Percentiles rank a stretch among this genome's conserved stretches.
These are phyloP conservation scores for Xylariomycetidae sp. DNA, from an alignment of 2,329 filamentous ascomycete genomes.

Conservation along the genomic window DNA sequence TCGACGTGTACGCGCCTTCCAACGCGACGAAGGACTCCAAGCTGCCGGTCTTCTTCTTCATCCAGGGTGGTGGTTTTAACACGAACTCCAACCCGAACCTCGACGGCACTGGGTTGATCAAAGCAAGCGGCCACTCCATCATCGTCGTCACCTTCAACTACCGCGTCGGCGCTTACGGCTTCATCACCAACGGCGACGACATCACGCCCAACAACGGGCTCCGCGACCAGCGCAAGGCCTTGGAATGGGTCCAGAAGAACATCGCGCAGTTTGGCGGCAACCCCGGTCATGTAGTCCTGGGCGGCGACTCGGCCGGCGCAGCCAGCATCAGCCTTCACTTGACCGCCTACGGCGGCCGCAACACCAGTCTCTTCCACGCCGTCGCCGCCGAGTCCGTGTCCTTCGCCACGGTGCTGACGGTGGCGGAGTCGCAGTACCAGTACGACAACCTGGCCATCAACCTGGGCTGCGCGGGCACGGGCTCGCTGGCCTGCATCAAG, in stretches of 20 bases:
- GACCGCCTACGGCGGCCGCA: constrained; percentile 44
- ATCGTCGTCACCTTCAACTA: constrained; percentile 72
- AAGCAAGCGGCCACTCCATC: constrained; percentile 52
- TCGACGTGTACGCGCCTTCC: constrained; percentile 58
- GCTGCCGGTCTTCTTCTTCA: constrained; percentile 57
- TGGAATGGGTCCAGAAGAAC: constrained; percentile 64
- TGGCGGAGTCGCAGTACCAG: constrained; percentile 43
- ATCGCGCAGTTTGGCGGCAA: constrained; percentile 65
- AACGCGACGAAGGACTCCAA: constrained; percentile 40
- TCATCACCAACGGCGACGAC: constrained; percentile 53
- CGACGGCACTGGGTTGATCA: constrained; percentile 56
- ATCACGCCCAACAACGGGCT: constrained; percentile 63
- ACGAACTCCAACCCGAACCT: constrained; percentile 41
- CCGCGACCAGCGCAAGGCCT: constrained; percentile 61
- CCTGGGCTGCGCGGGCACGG: constrained; percentile 32
- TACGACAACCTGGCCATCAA: constrained; percentile 42
- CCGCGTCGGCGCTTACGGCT: constrained; percentile 68
- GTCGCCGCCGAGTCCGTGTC: constrained; percentile 46
- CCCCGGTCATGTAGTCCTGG: constrained; percentile 60
- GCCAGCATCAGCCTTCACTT: constrained; percentile 61
- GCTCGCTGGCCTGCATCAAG: constrained; percentile 41
- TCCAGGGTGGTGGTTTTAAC: constrained; percentile 59
- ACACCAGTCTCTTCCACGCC: constrained; percentile 44
- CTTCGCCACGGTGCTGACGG: constrained; percentile 41
- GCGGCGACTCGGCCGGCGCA: constrained; percentile 63